phyloP scores from a whole-genome alignment of 2,329 filamentous ascomycete species.

The Aurifilum marmelostoma region DNA sequence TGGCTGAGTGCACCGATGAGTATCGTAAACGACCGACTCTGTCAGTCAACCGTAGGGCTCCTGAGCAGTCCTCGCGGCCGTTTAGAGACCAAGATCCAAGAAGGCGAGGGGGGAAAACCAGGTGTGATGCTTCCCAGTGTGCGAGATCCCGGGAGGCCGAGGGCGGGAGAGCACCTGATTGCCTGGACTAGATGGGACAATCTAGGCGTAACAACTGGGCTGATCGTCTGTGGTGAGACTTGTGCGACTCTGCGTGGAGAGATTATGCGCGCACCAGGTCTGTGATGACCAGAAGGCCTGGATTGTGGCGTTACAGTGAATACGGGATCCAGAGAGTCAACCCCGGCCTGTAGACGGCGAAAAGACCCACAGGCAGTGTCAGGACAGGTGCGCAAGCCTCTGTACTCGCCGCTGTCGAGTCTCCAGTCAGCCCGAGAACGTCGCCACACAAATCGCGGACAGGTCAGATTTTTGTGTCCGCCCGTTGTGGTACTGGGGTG shows the following conservation, averaged over 20 bases:
- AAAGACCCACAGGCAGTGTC: slow-evolving; percentile 10
- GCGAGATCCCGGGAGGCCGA: slow-evolving; percentile 5
- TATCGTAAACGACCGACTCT: not conserved
- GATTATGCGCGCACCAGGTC: slow-evolving; percentile 5
- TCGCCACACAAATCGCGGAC: slow-evolving; percentile 5
- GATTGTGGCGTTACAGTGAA: slow-evolving; percentile 19
- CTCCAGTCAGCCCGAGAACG: slow-evolving; percentile 13
- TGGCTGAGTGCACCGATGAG: slow-evolving; percentile 9
- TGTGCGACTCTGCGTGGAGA: slow-evolving; percentile 22
- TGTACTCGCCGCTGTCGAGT: slow-evolving; percentile 12
- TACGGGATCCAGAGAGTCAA: slow-evolving; percentile 9
- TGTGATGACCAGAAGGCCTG: slow-evolving; percentile 5
- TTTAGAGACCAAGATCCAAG: slow-evolving; percentile 9
- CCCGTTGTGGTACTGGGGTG: not conserved
- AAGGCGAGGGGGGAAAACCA: slow-evolving; percentile 4
- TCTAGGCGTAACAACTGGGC: slow-evolving; percentile 7
- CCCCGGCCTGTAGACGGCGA: slow-evolving; percentile 6
- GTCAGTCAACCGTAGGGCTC: not conserved
- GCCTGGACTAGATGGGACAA: slow-evolving; percentile 7
- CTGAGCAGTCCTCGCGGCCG: not conserved
- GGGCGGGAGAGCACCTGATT: slow-evolving; percentile 3
- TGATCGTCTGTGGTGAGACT: slow-evolving; percentile 13
- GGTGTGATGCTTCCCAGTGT: not conserved
- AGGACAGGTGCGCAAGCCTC: slow-evolving; percentile 13
- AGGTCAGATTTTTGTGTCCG: not conserved